phyloP scores from a whole-genome alignment of 225 moss, liverwort and hornwort genomes.

The Polytrichum formosum region DNA sequence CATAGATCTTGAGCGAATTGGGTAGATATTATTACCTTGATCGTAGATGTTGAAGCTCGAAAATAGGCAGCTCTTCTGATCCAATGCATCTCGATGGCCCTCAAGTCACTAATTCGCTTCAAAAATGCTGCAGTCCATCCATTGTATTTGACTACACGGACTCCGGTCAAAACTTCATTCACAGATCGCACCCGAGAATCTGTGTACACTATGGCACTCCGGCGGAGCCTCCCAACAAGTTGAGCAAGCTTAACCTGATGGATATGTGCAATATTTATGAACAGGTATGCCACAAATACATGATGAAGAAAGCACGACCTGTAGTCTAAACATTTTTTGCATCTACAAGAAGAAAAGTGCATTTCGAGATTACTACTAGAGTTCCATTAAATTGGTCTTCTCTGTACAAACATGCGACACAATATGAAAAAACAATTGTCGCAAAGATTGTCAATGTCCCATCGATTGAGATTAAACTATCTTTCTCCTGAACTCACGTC shows the following conservation, averaged over 20 bases:
- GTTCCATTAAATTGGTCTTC: too few species aligned
- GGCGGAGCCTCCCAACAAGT: constrained; percentile 52
- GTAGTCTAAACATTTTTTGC: too few species aligned
- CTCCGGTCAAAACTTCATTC: constrained; percentile 71
- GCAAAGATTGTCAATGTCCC: too few species aligned
- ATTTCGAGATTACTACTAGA: too few species aligned
- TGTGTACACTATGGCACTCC: constrained; percentile 52
- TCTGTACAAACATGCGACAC: too few species aligned
- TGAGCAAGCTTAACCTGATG: constrained; percentile 53
- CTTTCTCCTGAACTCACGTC: too few species aligned
- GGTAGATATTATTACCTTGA: constrained; percentile 24
- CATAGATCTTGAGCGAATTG: too few species aligned
- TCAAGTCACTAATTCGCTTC: constrained; percentile 59
- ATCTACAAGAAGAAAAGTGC: too few species aligned
- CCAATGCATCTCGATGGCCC: constrained; percentile 63
- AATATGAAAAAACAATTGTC: too few species aligned
- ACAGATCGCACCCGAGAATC: constrained; percentile 77
- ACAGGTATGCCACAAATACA: constrained; percentile 13
- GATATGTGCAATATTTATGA: constrained; percentile 17
- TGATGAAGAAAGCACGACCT: background rate
- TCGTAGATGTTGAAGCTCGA: constrained; percentile 57
- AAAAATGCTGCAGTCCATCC: constrained; percentile 88
- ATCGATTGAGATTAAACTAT: too few species aligned
- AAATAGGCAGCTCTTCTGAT: constrained; percentile 57
- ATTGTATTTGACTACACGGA: constrained; percentile 92